These are phyloP conservation scores for Nemania diffusa DNA, from an alignment of 2,329 filamentous ascomycete genomes.

Conservation along the genomic window DNA sequence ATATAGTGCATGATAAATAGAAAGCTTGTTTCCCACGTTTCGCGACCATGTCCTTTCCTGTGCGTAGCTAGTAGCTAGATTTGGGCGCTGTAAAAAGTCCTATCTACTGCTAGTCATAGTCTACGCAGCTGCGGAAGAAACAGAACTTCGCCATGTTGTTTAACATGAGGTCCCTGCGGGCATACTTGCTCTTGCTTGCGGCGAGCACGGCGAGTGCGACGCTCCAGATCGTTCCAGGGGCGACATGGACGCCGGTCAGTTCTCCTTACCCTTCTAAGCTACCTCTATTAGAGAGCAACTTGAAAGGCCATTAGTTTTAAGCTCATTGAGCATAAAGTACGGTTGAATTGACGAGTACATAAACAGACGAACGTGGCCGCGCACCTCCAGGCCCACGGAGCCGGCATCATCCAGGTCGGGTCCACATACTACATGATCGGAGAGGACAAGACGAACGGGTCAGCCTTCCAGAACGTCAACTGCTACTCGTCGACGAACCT, in stretches of 20 bases:
- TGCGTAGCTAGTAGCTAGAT: not conserved
- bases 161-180: constrained; percentile 10
- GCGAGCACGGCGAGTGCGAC: constrained; percentile 42
- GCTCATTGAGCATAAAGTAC: not conserved
- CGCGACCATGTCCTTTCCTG: not conserved
- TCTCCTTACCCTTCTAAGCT: not conserved
- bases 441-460: constrained; percentile 74
- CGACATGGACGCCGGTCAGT: constrained; percentile 46
- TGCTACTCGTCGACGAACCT: constrained; percentile 73
- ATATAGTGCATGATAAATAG: constrained; percentile 24
- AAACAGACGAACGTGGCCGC: constrained; percentile 43
- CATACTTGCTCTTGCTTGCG: constrained; percentile 39
- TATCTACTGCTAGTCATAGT: not conserved
- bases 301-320: not conserved
- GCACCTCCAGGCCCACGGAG: constrained; percentile 74
- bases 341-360: not conserved
- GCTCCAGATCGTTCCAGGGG: constrained; percentile 47
- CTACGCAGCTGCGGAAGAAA: not conserved
- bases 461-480: constrained; percentile 71
- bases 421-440: constrained; percentile 74
- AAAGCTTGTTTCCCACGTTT: constrained; percentile 3
- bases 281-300: not conserved
- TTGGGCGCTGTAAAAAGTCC: not conserved
- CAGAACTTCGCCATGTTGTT: constrained; percentile 24
- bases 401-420: constrained; percentile 68